Base-by-base conservation (phyloP, 225 moss, liverwort and hornwort species). In the Lunularia cruciata region DNA sequence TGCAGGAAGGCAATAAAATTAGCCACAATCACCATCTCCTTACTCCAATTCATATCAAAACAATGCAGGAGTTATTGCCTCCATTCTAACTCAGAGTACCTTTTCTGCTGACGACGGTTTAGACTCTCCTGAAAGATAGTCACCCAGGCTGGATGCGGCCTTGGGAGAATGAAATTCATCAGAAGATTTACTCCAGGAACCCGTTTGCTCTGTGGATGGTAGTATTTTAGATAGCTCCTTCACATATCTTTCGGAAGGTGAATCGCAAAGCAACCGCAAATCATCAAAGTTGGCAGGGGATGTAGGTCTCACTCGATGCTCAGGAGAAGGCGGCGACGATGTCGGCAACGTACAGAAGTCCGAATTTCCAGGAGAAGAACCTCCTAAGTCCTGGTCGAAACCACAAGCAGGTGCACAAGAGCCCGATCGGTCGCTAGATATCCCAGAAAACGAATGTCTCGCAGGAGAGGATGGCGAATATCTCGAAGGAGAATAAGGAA, bases 311-410 rank as follows among this genome's bases (percentile, higher is more conserved):
- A 67, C 48, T 32, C 77, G 70, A 71, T 80, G 76, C 42, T 80
- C 86, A 18, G 90, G 89, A 25, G 87, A 85, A 6, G 78, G 58
- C 8, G 90, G 88, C 22, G 92, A 82, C 22, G 69, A 69, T 69
- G 77, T 71, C n/a, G 79, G 82, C 19, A 80, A 37, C 25, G 84
- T 83, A 6, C 72, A 81, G 13, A 59, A 70, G 5, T 75, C 85
- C 8, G 79, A 80, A 3, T 79, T 74, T 40, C 71, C 42, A 13
- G 83, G 68, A 23, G 88, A 83, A 3, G 75, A 33, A 0, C 75
- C 65, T 18, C 32, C 15, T 15, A 36, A 6, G 5, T 77, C 76
- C 26, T 65, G 66, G 23, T 75, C 68, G 4, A n/a, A 40, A 25
- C 57, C 25, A 58, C 60, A 11, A 23, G 75, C 36, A 1, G 69